These are phyloP conservation scores for Parietichytrium sp. DNA, from an alignment of 108 stramenopile genomes.

Conservation along the genomic window DNA sequence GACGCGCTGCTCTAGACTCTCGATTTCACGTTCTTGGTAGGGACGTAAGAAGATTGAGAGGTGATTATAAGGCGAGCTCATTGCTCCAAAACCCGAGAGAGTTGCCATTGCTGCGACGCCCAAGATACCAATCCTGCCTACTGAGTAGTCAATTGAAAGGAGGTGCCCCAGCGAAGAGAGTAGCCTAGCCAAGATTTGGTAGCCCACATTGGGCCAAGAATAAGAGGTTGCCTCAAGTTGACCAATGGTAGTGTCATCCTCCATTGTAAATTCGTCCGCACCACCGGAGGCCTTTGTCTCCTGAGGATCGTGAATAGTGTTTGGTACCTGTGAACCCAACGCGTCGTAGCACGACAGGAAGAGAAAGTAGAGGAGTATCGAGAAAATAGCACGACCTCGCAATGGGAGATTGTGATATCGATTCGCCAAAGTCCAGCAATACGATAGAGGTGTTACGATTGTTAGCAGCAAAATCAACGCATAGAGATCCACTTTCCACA, in stretches of 20 bases:
- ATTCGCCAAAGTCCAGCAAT: neutral
- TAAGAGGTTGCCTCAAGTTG: no score
- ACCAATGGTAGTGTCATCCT: no score
- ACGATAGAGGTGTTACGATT: neutral
- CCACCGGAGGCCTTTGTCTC: no score
- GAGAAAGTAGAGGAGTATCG: neutral
- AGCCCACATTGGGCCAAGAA: no score
- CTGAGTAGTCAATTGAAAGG: neutral
- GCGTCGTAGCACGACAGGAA: neutral
- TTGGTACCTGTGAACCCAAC: neutral
- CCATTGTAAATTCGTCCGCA: no score
- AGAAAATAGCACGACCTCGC: neutral
- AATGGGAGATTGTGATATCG: neutral
- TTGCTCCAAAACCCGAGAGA: constrained; percentile 31
- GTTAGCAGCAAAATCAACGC: neutral
- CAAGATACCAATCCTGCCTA: constrained; percentile 33
- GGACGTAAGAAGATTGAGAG: constrained; percentile 27
- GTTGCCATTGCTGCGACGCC: constrained; percentile 36
- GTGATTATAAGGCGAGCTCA: neutral
- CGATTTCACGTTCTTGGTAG: neutral
- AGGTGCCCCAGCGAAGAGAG: neutral
- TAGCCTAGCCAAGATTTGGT: no score
- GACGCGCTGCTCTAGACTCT: neutral
- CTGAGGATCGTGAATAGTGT: no score
- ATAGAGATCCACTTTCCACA: constrained; percentile 31